Evolutionary conservation across 1,284 basidiomycete species (phyloP), one percentile per base, ranked within the genome.

Genomic region (Leccinum huronense): DNA sequence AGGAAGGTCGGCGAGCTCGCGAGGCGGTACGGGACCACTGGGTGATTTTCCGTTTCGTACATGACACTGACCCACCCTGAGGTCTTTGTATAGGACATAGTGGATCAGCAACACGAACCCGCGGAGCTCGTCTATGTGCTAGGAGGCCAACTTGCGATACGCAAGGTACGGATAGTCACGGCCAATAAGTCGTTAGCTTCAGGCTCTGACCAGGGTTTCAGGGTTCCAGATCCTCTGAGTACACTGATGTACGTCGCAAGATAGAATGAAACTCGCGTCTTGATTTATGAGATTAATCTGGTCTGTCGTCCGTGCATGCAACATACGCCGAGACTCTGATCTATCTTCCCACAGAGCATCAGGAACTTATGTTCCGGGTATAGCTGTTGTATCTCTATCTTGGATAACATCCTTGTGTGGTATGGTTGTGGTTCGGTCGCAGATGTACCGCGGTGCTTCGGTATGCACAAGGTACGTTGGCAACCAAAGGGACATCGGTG

Each of bases 211-310:
- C 34, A 13, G 30, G 59, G 6, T 58, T 51, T 27, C 51, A 93
- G 87, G 91, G 91, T 11, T 78, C 83, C 34, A 84, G 91, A 91
- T 85, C 85, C 6, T 71, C 84, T 1, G 90, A 91, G 62, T 92
- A 93, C 68, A 92, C 89, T 3, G 2, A 91, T 93, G 89, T 90
- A 93, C 67, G 76, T 86, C 55, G 80, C 91, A 33, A 83, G 89
- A 62, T 81, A 79, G 2, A 70, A 75, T 8, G 71, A 78, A n/a
- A 84, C 82, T 5, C 74, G 82, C n/a, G 75, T 87, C 33, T 79
- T 84, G 66, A 86, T 92, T 60, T 90, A 93, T 66, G 89, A 93
- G 72, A 80, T 87, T 56, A 88, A 93, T 66, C 75, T 91, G 63
- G 91, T 91, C 70, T 69, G 83, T 79, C 10, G 14, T 11, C 36